phyloP scores from a whole-genome alignment of 2,329 filamentous ascomycete species.

The Fusarium subtropicale region DNA sequence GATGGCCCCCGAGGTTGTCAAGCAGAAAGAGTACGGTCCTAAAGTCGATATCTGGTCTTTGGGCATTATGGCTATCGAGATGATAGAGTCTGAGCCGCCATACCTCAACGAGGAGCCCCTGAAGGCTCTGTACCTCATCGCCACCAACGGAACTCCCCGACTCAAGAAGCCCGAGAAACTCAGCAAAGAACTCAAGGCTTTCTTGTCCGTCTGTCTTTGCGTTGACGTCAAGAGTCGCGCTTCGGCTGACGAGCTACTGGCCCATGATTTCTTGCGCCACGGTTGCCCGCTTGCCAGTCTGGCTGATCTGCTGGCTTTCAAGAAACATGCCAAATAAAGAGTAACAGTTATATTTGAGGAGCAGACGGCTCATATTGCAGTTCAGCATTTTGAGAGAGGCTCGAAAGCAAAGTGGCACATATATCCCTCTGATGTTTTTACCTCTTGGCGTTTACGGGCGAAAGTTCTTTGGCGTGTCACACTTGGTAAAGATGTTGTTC shows the following conservation, averaged over 20 bases:
- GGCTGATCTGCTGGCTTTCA: constrained; percentile 88
- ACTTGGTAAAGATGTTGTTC: constrained; percentile 37
- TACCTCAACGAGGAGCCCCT: constrained; percentile 98
- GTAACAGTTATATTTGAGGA: constrained; percentile 32
- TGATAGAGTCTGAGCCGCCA: constrained; percentile 98
- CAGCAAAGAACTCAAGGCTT: constrained; percentile 97
- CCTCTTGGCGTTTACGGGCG: constrained; percentile 47
- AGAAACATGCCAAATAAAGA: constrained; percentile 74
- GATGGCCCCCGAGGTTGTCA: constrained; percentile 99
- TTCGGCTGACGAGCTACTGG: constrained; percentile 87
- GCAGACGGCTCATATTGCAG: constrained; percentile 33
- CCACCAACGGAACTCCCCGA: constrained; percentile 94
- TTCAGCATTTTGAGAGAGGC: constrained; percentile 42
- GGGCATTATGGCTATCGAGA: constrained; percentile 99
- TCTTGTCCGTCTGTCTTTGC: constrained; percentile 94
- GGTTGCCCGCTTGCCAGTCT: constrained; percentile 87
- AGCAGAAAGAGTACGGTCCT: constrained; percentile 98
- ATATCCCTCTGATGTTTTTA: constrained; percentile 46
- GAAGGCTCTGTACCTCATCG: constrained; percentile 96
- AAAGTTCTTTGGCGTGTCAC: constrained; percentile 41
- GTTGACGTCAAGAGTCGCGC: constrained; percentile 96
- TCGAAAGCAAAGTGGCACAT: constrained; percentile 45
- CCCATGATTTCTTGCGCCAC: constrained; percentile 93
- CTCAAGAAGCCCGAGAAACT: constrained; percentile 99
- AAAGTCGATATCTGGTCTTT: constrained; percentile 99